Base-by-base conservation (phyloP, 495 filamentous ascomycete genomes). In the Talaromyces proteolyticus region DNA sequence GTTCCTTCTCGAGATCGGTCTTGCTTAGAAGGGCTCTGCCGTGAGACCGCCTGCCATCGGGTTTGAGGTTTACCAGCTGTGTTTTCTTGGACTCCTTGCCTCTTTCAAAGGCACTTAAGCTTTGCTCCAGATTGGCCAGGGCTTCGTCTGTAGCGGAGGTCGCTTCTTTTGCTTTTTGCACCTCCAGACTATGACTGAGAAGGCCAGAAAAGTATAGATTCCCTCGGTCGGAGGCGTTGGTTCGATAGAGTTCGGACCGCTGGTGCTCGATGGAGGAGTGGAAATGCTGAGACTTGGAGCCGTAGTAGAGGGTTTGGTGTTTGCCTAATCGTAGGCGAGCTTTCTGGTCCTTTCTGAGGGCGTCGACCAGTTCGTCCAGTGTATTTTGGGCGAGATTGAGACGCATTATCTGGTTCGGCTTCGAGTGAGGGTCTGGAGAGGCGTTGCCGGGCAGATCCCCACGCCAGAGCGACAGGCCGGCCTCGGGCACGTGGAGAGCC, bases 361-460 rank as follows among this genome's bases (percentile, higher is more conserved):
- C 80, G 54, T 79, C 75, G 50, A 89, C 82, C 65, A 91, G 78
- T 24, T 88, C 80, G 57, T 87, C 80, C 52, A 89, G 77, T 25
- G 83, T 74, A 50, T 66, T 76, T 63, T 87, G 78, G 53, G 73
- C 77, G 50, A 91, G 64, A 21, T 77, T 79, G 50, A 91, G 64
- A 52, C 82, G 82, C 69, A 91, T 81, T 49, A 76, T 69, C 61
- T 81, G 80, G 29, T 61, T 54, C 18, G 62, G 61, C 52, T 69
- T 72, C 36, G 57, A 54, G 48, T 62, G 47, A 23, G 57, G 48
- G 36, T 41, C 40, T 20, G 58, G 19, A 22, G 52, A 22, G 22
- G 60, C 61, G 24, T 47, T 56, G 39, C 64, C 65, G 52, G 62
- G 52, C 44, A 44, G 56, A 57, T 63, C 55, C 39, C 67, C 65